These are phyloP conservation scores for Ceratobasidium theobromae DNA, from an alignment of 1,284 basidiomycete genomes.

Conservation along the genomic window DNA sequence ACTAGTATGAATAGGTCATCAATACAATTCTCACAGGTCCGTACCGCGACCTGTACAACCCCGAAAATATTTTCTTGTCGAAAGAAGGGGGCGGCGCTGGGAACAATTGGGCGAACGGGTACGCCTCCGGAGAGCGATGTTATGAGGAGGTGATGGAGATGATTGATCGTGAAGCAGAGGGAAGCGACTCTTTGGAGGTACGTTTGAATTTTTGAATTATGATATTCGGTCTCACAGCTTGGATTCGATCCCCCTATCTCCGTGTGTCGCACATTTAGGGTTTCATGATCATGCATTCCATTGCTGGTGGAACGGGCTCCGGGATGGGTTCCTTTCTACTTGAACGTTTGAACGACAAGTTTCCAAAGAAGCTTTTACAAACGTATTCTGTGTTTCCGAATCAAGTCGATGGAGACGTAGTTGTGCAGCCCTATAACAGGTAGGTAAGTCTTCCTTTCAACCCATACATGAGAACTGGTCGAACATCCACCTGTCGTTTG, in stretches of 20 bases:
- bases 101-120: conserved; percentile 98
- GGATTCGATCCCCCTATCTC: not conserved
- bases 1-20: conserved; percentile 71
- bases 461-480: not conserved
- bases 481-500: not conserved
- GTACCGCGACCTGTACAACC: conserved; percentile 94
- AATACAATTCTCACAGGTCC: conserved; percentile 92
- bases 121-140: conserved; percentile 83
- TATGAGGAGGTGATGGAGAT: conserved; percentile 99
- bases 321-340: conserved; percentile 96
- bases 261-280: conserved; percentile 57
- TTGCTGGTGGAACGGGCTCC: conserved; percentile 97
- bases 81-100: conserved; percentile 97
- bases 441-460: conserved; percentile 12
- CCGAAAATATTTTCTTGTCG: conserved; percentile 95
- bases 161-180: conserved; percentile 98
- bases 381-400: conserved; percentile 99
- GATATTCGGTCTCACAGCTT: not conserved
- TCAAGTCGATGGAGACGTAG: conserved; percentile 80
- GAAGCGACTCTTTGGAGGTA: conserved; percentile 96
- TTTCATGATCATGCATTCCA: conserved; percentile 98
- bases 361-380: conserved; percentile 98
- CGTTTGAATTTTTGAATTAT: conserved; percentile 35
- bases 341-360: conserved; percentile 95
- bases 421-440: conserved; percentile 98